Conservation (phyloP, 306 rosid genomes). For the Crataegus laevigata region DNA sequence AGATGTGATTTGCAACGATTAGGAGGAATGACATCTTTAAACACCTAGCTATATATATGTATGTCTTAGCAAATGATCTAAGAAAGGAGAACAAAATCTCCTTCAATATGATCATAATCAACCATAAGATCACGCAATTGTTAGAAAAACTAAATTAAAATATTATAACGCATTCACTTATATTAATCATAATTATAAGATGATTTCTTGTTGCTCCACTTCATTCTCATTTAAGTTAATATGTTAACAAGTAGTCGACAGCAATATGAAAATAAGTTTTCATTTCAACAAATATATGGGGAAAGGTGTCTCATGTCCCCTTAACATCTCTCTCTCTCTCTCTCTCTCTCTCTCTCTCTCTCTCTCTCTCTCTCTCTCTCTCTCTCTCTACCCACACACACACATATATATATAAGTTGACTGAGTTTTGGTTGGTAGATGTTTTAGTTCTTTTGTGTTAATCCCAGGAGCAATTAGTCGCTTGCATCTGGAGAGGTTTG, state of each 20-base stretch:
- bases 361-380: too few species aligned
- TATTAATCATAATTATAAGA: background rate
- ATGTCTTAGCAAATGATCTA: background rate
- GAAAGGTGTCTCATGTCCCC: conserved; percentile 14
- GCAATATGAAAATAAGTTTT: background rate
- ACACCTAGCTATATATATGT: background rate
- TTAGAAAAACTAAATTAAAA: background rate
- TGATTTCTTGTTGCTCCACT: conserved; percentile 15
- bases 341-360: too few species aligned
- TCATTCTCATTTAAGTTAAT: background rate
- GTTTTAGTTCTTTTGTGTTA: background rate
- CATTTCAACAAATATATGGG: conserved; percentile 9
- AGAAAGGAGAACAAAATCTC: too few species aligned
- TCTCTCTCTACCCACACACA: too few species aligned
- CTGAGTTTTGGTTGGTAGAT: too few species aligned
- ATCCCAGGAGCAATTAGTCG: background rate
- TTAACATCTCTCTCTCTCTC: background rate
- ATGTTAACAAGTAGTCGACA: background rate
- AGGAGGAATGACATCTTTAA: background rate
- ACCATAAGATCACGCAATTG: background rate
- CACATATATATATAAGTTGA: too few species aligned
- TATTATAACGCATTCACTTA: conserved; percentile 2
- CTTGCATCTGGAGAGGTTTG: background rate
- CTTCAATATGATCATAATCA: background rate
- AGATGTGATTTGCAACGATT: background rate